Evolutionary conservation across 2,329 filamentous ascomycete genomes (phyloP), one percentile per base, ranked within the genome.

Genomic region (Corinectria fuckeliana): DNA sequence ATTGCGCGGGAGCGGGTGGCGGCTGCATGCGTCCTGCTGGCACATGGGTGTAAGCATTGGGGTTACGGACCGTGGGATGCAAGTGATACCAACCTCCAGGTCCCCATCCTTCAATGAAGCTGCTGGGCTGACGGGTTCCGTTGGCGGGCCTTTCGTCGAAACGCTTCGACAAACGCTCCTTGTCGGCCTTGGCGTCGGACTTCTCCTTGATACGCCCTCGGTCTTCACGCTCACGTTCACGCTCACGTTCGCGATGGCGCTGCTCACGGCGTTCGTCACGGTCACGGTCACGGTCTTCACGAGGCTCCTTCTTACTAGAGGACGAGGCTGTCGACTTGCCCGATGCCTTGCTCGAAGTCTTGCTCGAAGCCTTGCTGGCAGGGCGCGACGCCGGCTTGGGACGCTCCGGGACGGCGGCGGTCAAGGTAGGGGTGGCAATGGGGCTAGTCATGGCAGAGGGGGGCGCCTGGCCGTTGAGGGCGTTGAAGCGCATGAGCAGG

Each of bases 91-190:
- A 68, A 62, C 70, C 70, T 64, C 67, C 67, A 53, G 73, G 70
- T 60, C 73, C 71, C 72, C 71, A 74, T 42, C 64, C 65, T 48
- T 76, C 74, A 23, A 75, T 71, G 68, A 72, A 76, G 71, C 74
- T 76, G 71, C 72, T 76, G 56, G 70, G 62, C 41, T 71, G 71
- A 44, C 71, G 73, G 61, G 65, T 65, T 47, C 62, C 44, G 53
- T 63, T 64, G 47, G 68, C 57, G 18, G 74, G 74, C 42, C 69
- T 69, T 52, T 76, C 72, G 28, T 76, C 76, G 60, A 78, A 78
- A 25, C 76, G 75, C 54, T 69, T 70, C 26, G 73, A 73, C 51
- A 78, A 71, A 14, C 76, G 76, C 45, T 75, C 74, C 64, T 75
- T 76, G 50, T 75, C 72, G 26, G 68, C 71, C 55, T 71, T 69